Conservation (phyloP, 768 basidiomycete genomes). For the Auriscalpium microsporum region DNA sequence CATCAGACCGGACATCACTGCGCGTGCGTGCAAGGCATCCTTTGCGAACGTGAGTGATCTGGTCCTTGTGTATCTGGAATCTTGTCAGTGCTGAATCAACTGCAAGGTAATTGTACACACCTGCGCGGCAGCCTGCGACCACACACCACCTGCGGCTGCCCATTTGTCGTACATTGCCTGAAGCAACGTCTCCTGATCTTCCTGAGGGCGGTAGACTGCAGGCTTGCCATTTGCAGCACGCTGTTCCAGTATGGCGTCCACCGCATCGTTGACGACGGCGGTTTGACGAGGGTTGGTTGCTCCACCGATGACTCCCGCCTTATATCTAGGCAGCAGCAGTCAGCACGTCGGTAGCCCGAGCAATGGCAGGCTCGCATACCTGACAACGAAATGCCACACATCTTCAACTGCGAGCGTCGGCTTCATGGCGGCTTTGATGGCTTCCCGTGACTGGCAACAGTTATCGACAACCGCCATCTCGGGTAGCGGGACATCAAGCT, state of each 20-base stretch:
- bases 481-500: constrained; percentile 3
- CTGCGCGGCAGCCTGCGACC: constrained; percentile 9
- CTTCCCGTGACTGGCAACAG: constrained; percentile 14
- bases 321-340: background rate
- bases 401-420: constrained; percentile 1
- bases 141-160: background rate
- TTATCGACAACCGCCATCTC: constrained; percentile 16
- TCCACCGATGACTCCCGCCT: background rate
- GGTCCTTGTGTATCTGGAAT: constrained; percentile 20
- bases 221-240: background rate
- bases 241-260: background rate
- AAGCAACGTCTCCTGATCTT: constrained; percentile 15
- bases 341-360: no score
- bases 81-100: background rate
- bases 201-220: constrained; percentile 14
- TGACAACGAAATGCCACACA: constrained; percentile 16
- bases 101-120: background rate
- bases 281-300: background rate
- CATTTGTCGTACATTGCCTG: constrained; percentile 7
- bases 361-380: no score
- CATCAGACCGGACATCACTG: constrained; percentile 18
- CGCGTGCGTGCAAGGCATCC: constrained; percentile 15
- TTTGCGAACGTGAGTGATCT: no score
- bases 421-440: constrained; percentile 4
- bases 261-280: background rate